These are phyloP conservation scores for Aspergillus ochraceoroseus DNA, from an alignment of 2,329 filamentous ascomycete species.

Conservation along the genomic window DNA sequence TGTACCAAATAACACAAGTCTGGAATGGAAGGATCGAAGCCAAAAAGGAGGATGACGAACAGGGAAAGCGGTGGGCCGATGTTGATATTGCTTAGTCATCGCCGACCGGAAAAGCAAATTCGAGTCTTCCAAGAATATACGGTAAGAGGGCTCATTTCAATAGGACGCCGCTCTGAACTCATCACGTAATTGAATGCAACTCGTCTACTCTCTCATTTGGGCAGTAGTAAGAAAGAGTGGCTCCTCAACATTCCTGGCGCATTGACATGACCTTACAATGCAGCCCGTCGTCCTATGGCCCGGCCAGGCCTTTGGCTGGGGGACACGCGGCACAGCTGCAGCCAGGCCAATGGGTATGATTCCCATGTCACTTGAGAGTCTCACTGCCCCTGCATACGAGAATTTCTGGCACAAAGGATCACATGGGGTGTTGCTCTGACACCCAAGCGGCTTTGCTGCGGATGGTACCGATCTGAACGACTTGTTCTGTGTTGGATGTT, in stretches of 20 bases:
- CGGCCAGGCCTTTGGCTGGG: constrained; percentile 1
- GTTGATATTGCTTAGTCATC: constrained; percentile 3
- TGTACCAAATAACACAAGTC: too few species aligned
- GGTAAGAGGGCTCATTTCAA: not conserved
- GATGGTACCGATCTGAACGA: not conserved
- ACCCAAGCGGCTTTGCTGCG: constrained; percentile 1
- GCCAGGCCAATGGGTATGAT: constrained; percentile 7
- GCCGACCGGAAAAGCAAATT: not conserved
- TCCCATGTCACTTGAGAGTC: constrained; percentile 4
- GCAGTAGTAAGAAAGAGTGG: not conserved
- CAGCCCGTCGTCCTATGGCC: not conserved
- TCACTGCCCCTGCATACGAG: constrained; percentile 15
- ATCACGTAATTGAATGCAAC: constrained; percentile 3
- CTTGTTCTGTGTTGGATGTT: too few species aligned
- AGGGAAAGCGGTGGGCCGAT: constrained; percentile 18
- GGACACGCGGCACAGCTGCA: constrained; percentile 9
- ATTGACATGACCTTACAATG: not conserved
- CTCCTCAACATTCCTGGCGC: constrained; percentile 1
- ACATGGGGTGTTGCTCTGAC: constrained; percentile 11
- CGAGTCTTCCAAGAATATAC: too few species aligned
- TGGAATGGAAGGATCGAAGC: too few species aligned
- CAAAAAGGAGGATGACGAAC: constrained; percentile 1
- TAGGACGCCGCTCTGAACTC: not conserved
- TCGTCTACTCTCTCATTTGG: not conserved
- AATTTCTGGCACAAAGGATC: constrained; percentile 9